Base-by-base conservation (phyloP, 305 asterid species). In the Fraxinus greggii region DNA sequence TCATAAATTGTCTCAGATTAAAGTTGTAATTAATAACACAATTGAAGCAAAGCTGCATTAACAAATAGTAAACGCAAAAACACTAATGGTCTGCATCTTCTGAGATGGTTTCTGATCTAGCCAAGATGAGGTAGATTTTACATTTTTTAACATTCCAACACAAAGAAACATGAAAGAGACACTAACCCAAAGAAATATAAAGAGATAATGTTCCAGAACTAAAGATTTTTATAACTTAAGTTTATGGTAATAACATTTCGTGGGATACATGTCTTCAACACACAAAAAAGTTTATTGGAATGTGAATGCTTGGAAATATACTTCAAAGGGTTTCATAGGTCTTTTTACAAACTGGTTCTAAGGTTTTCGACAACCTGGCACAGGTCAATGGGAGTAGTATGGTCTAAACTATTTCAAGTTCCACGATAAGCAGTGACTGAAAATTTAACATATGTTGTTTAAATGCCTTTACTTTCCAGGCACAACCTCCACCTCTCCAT, bases 1-100 rank as follows among this genome's bases (percentile, higher is more conserved):
- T 38, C 80, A 75, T 75, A 78, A 81, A 81, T 70, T 59, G 45
- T 74, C 83, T 83, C 72, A 86, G 82, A 78, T n/a, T 63, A 67
- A 79, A 21, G 33, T 75, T 70, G 8, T 24, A 80, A 54, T 54
- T 54, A 1, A 54, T 45, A 48, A 63, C 42, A 51, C 45, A 75
- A 4, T 24, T 26, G 72, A 81, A 75, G 83, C 70, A 72, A 72
- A 78, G 59, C 79, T 72, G 63, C 73, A 83, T 77, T 69, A 32
- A 26, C 19, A 72, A n/a, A 76, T 56, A 81, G 81, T 72, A 73
- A 54, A 81, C 74, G 74, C 42, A 54, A 75, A 61, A 83, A 79
- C 81, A 63, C 36, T 35, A 73, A 61, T 40, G 38, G 38, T 29
- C 72, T 19, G 75, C 24, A 54, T n/a, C 26, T 15, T 70, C 75